These are phyloP conservation scores for Lecanoromycetidae sp. DNA, from an alignment of 2,329 filamentous ascomycete species.

Conservation along the genomic window DNA sequence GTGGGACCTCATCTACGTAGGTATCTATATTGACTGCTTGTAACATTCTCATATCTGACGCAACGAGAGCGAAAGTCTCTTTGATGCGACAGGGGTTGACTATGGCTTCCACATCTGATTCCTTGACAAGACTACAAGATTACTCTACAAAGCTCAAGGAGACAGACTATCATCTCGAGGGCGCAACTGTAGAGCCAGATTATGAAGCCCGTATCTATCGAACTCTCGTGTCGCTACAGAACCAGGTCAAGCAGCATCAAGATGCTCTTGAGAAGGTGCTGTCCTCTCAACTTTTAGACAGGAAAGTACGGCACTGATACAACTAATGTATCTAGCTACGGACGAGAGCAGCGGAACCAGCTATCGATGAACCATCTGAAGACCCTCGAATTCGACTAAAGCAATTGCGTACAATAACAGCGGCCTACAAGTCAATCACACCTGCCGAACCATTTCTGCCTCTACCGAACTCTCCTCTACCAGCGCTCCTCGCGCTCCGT, in stretches of 20 bases:
- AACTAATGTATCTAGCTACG: slow-evolving; percentile 20
- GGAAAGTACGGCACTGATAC: not conserved
- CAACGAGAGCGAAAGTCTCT: too few species aligned
- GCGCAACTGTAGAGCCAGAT: not conserved
- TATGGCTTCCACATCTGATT: not conserved
- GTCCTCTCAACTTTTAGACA: not conserved
- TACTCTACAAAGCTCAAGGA: slow-evolving; percentile 1
- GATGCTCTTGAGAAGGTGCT: slow-evolving; percentile 37
- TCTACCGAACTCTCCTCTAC: slow-evolving; percentile 53
- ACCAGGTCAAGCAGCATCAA: slow-evolving; percentile 44
- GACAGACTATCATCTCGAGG: slow-evolving; percentile 1
- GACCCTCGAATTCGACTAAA: slow-evolving; percentile 21
- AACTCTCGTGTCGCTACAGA: slow-evolving; percentile 17
- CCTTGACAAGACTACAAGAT: not conserved
- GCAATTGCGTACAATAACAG: slow-evolving; percentile 45
- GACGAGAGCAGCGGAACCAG: slow-evolving; percentile 13
- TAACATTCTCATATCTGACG: too few species aligned
- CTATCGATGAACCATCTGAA: slow-evolving; percentile 21
- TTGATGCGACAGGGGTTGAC: too few species aligned
- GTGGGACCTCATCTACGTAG: not conserved
- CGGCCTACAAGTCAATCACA: slow-evolving; percentile 54
- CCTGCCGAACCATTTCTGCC: slow-evolving; percentile 54
- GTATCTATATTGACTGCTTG: too few species aligned
- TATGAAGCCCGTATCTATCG: slow-evolving; percentile 10
- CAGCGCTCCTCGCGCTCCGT: slow-evolving; percentile 58